Base-by-base conservation (phyloP, 495 filamentous ascomycete genomes). In the Penicillium psychrofluorescens region DNA sequence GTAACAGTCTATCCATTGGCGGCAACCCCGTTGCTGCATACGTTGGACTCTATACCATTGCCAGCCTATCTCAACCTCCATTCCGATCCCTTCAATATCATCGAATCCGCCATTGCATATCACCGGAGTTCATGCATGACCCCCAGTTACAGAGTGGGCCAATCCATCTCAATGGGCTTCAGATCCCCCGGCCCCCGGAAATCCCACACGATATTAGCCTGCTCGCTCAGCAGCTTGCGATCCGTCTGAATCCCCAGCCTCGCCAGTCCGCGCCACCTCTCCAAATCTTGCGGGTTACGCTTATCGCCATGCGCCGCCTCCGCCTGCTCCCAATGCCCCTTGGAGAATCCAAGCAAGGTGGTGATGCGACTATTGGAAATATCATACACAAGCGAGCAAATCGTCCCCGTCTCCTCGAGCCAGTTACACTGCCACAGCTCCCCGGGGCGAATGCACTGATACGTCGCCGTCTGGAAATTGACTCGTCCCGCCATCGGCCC, bases 351-450 rank as follows among this genome's bases (percentile, higher is more conserved):
- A 6, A 72, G 27, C 43, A 68, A 29, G 11, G 62, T 66, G 12
- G 60, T 58, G 14, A 66, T 63, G 22, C 49, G 54, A 34, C 51
- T 50, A 1, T 45, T 36, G 1, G 54, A 45, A 27, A 70, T 67
- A 43, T 67, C 64, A 31, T 62, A 70, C 12, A 67, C 59, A 6
- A 71, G 46, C 12, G 58, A 65, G 45, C 61, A 64, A 7, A 68
- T 62, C 1, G 66, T 66, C 2, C 63, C 64, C 8, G 64, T 70
- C 48, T 66, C 60, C 38, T 67, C 63, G 12, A 68, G 54, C 64
- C 63, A 70, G 39, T 68, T 67, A 31, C 61, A 66, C 40, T 68
- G 61, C 62, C 62, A 66, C 10, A 63, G 51, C 50, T 67, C 64
- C 1, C 61, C 60, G 1, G 55, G 55, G 2, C 63, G 57, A 36